These are phyloP conservation scores for Peronospora belbahrii DNA, from an alignment of 352 stramenopile species.

Conservation along the genomic window DNA sequence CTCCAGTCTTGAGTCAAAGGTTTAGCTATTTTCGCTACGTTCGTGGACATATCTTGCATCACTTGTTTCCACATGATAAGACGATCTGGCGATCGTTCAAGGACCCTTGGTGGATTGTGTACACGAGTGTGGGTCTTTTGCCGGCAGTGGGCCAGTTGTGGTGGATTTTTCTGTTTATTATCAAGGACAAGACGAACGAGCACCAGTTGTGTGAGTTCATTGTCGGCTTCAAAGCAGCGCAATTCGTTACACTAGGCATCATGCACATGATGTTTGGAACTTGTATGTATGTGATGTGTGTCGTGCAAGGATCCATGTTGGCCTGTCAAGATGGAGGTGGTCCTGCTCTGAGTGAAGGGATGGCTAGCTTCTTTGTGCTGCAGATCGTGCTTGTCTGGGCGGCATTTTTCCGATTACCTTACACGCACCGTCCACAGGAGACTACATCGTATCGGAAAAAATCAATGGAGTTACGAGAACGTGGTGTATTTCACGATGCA, in stretches of 20 bases:
- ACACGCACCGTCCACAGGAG: slow-evolving; percentile 61
- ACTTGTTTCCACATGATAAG: slow-evolving; percentile 83
- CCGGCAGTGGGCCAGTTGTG: slow-evolving; percentile 82
- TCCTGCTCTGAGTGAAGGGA: slow-evolving; percentile 54
- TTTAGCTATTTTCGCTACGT: slow-evolving; percentile 32
- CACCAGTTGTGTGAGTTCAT: slow-evolving; percentile 91
- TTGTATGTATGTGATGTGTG: slow-evolving; percentile 64
- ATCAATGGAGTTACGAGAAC: slow-evolving; percentile 34
- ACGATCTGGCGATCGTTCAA: slow-evolving; percentile 83
- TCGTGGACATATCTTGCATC: slow-evolving; percentile 77
- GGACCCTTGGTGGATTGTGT: slow-evolving; percentile 73
- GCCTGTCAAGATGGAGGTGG: slow-evolving; percentile 50
- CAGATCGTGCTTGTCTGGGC: slow-evolving; percentile 81
- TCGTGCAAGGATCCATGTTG: slow-evolving; percentile 49
- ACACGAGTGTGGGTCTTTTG: slow-evolving; percentile 74
- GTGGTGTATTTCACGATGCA: slow-evolving; percentile 55
- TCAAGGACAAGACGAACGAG: slow-evolving; percentile 90
- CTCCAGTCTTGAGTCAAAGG: slow-evolving; percentile 5
- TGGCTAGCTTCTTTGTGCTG: slow-evolving; percentile 74
- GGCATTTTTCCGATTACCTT: slow-evolving; percentile 79
- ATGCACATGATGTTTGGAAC: slow-evolving; percentile 61
- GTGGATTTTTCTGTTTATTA: slow-evolving; percentile 86
- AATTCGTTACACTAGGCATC: slow-evolving; percentile 85
- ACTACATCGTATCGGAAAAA: slow-evolving; percentile 44
- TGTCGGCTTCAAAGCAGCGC: slow-evolving; percentile 84